phyloP scores from a whole-genome alignment of 1,284 basidiomycete species.

The Malassezia psittaci region DNA sequence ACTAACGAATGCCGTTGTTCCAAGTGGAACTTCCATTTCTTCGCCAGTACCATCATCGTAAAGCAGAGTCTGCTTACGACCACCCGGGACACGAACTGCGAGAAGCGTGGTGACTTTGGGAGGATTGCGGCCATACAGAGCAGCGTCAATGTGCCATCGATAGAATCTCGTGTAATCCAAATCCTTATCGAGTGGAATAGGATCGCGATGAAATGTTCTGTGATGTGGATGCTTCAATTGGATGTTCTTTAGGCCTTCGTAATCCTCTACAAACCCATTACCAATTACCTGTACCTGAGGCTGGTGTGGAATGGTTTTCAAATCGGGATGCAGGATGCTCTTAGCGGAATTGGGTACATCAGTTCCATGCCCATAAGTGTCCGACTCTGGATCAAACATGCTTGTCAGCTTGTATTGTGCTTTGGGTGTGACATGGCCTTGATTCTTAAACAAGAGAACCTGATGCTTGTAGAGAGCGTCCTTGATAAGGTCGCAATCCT shows the following conservation, averaged over 20 bases:
- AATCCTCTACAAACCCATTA: constrained; percentile 26
- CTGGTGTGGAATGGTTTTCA: constrained; percentile 44
- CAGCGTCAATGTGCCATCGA: constrained; percentile 72
- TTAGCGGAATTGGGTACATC: constrained; percentile 3
- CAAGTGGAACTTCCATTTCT: constrained; percentile 67
- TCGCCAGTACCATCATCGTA: constrained; percentile 86
- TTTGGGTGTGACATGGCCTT: constrained; percentile 9
- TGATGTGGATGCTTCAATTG: constrained; percentile 66
- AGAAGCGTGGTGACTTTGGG: constrained; percentile 82
- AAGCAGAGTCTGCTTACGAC: constrained; percentile 59
- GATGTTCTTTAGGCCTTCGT: constrained; percentile 20
- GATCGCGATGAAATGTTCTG: constrained; percentile 72
- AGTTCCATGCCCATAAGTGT: constrained; percentile 10
- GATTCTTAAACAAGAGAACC: constrained; percentile 4
- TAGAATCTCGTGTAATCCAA: constrained; percentile 73
- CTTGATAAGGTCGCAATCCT: constrained; percentile 4
- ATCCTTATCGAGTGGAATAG: constrained; percentile 65
- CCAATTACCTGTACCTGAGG: constrained; percentile 49
- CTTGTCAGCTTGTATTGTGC: constrained; percentile 8
- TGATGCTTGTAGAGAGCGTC: constrained; percentile 11
- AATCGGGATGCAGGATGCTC: constrained; percentile 45
- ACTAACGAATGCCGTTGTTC: constrained; percentile 62
- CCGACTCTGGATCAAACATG: constrained; percentile 1
- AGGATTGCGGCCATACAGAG: constrained; percentile 65
- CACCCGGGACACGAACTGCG: constrained; percentile 64